These are phyloP conservation scores for Mucor sp. DNA, from an alignment of 371 early-diverging fungal species.

Conservation along the genomic window DNA sequence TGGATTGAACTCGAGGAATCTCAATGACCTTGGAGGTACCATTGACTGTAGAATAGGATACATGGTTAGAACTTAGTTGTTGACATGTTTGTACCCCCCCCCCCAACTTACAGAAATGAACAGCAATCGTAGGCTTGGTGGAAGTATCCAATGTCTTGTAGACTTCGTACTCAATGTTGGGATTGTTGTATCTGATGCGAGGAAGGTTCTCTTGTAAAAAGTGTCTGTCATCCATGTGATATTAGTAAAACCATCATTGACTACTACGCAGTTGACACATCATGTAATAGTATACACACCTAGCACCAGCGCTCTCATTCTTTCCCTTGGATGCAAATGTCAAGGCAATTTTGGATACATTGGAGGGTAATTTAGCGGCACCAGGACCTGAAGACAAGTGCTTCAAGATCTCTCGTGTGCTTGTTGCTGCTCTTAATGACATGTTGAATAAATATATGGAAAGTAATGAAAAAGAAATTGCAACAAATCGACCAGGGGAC, in stretches of 20 bases:
- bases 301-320: constrained; percentile 61
- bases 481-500: background rate
- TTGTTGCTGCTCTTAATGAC: constrained; percentile 45
- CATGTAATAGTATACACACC: too few relatives aligned
- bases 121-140: constrained; percentile 51
- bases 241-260: too few relatives aligned
- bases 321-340: constrained; percentile 55
- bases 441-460: constrained; percentile 11
- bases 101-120: constrained; percentile 64
- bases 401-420: constrained; percentile 38
- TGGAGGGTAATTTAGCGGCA: constrained; percentile 49
- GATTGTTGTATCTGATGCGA: constrained; percentile 66
- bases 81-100: background rate
- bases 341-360: constrained; percentile 59
- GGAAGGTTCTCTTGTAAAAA: constrained; percentile 64
- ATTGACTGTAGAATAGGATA: constrained; percentile 36
- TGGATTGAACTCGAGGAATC: constrained; percentile 55
- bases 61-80: background rate
- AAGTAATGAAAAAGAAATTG: background rate
- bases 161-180: constrained; percentile 53
- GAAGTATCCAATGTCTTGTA: constrained; percentile 49
- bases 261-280: background rate
- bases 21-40: constrained; percentile 47
- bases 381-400: constrained; percentile 50
- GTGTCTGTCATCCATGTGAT: constrained; percentile 51